Percentiles rank a stretch among this genome's conserved stretches.
Evolutionary conservation across 2,329 filamentous ascomycete species (phyloP).

Genomic region (Venturiaceae sp.): DNA sequence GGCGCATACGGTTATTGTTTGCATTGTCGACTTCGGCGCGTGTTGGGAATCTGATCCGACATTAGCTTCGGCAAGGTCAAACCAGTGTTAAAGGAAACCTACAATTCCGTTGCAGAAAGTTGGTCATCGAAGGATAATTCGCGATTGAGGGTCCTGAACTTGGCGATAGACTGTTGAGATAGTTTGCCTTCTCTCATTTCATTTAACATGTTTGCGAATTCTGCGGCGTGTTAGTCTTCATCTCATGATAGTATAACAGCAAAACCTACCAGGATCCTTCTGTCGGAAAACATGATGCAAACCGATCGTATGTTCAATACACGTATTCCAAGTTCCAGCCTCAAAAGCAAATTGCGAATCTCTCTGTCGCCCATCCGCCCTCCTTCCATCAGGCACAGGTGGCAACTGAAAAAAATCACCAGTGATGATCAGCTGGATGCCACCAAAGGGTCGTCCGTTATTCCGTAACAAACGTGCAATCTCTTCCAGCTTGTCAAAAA

Average conservation of each 20-base stretch:
- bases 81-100: conserved; percentile 19
- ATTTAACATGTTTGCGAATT: conserved; percentile 92
- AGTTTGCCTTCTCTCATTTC: conserved; percentile 91
- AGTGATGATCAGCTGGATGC: conserved; percentile 90
- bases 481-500: conserved; percentile 91
- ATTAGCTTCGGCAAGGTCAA: not conserved
- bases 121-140: conserved; percentile 64
- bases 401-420: conserved; percentile 97
- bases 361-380: conserved; percentile 16
- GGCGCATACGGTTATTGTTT: conserved; percentile 64
- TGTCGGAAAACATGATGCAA: conserved; percentile 95
- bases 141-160: conserved; percentile 65
- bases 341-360: conserved; percentile 87
- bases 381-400: conserved; percentile 72
- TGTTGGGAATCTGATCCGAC: conserved; percentile 61
- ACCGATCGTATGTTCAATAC: conserved; percentile 91
- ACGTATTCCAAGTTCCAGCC: conserved; percentile 81
- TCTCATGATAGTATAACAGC: not conserved
- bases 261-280: conserved; percentile 57
- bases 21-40: conserved; percentile 81
- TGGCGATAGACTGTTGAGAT: conserved; percentile 61
- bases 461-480: conserved; percentile 80
- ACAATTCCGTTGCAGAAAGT: conserved; percentile 77
- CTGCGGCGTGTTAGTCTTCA: conserved; percentile 29
- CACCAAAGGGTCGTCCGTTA: conserved; percentile 87